Base-by-base conservation (phyloP, 345 rosid genomes). In the Clarkia xantiana region DNA sequence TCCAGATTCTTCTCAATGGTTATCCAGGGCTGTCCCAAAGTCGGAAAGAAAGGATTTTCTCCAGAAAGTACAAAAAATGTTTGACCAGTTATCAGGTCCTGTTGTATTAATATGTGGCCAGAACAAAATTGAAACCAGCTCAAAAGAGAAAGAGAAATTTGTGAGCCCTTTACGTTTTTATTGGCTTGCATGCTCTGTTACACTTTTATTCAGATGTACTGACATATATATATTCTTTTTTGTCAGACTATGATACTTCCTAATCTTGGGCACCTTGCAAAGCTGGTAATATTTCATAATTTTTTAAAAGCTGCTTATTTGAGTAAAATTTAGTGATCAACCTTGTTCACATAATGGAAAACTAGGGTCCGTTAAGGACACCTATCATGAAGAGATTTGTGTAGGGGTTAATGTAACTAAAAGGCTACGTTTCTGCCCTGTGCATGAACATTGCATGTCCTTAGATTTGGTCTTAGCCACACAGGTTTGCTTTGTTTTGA, bases 191-290 rank as follows among this genome's bases (percentile, higher is more conserved):
- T 29, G 36, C 8, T 29, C 9, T 29, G 8, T 22, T 22, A 22
- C 8, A 29, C 36, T 29, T 29, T 29, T 29, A 29, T 7, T 29
- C 36, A 29, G 6, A 29, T 29, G 36, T 29, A 29, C 36, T 29
- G 18, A 39, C 42, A 56, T 41, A 5, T 29, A 29, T 29, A 10
- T 29, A 29, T 29, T 46, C 22, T 58, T 66, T 59, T 56, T 67
- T 58, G 59, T 51, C 81, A 93, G 96, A 87, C 90, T 1, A 82
- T 87, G 96, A 72, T 93, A 61, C 94, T 87, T 67, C 99, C 96
- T 41, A 82, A 72, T 67, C 64, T 87, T 69, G 86, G 82, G 51
- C 95, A 85, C 62, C 65, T 87, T 62, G 84, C 77, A 0, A 93
- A 75, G 73, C 82, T 84, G 96, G 99, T 93, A 76, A 67, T 60